Conservation (phyloP, 306 rosid species). For the Oxytropis ochrocephala region DNA sequence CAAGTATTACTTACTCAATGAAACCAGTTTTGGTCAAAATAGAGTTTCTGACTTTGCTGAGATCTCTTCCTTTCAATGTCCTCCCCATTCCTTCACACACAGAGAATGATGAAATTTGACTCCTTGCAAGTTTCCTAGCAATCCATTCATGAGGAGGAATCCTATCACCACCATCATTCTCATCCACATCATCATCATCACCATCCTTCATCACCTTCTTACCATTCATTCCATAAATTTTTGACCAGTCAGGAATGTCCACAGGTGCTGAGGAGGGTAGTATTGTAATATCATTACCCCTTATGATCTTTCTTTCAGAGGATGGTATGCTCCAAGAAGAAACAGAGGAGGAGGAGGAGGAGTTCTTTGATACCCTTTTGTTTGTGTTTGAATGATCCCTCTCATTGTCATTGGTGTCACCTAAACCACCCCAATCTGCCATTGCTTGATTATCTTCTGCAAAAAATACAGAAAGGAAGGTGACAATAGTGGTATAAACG, state of each 20-base stretch:
- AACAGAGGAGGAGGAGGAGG: constrained; percentile 29
- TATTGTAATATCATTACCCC: constrained; percentile 16
- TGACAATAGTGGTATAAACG: background rate
- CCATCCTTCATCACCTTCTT: constrained; percentile 16
- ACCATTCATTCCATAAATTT: constrained; percentile 50
- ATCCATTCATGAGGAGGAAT: constrained; percentile 93
- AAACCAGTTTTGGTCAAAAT: constrained; percentile 76
- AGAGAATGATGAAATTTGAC: constrained; percentile 69
- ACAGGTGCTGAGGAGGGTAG: constrained; percentile 50
- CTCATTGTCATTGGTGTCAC: constrained; percentile 28
- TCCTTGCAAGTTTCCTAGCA: constrained; percentile 78
- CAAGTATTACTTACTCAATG: constrained; percentile 35
- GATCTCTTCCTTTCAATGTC: constrained; percentile 82
- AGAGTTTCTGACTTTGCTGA: constrained; percentile 69
- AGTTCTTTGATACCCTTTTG: constrained; percentile 10
- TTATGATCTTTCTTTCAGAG: constrained; percentile 51
- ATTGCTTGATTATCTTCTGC: constrained; percentile 35
- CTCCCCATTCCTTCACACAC: constrained; percentile 80
- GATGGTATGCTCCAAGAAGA: constrained; percentile 44
- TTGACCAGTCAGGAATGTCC: constrained; percentile 82
- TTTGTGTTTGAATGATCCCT: constrained; percentile 21
- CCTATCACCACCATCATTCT: constrained; percentile 37
- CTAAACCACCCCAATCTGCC: constrained; percentile 51
- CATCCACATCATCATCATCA: constrained; percentile 1
- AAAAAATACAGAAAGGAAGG: background rate